These are phyloP conservation scores for Chaetoceros tenuissimus DNA, from an alignment of 108 stramenopile genomes.

Conservation along the genomic window DNA sequence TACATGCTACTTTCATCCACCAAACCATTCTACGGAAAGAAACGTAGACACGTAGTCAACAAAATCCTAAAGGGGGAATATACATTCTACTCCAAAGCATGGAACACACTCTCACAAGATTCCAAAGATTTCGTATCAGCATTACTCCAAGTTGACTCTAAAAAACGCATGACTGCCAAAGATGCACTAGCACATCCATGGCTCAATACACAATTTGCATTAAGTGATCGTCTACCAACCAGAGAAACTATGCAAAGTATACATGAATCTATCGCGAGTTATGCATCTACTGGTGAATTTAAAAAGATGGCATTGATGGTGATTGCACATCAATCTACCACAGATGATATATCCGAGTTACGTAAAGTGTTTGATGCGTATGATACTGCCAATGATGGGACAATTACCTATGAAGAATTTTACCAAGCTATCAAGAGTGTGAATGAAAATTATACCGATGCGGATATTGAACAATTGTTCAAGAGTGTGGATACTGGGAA, in stretches of 20 bases:
- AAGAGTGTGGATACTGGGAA: conserved; percentile 34
- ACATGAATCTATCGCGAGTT: conserved; percentile 23
- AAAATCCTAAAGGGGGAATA: conserved; percentile 55
- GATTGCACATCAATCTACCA: conserved; percentile 50
- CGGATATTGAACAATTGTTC: conserved; percentile 35
- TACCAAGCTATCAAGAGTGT: conserved; percentile 29
- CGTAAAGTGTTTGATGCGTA: conserved; percentile 63
- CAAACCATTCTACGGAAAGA: conserved; percentile 57
- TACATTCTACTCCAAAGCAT: conserved; percentile 24
- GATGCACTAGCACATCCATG: conserved; percentile 39
- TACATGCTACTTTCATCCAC: conserved; percentile 46
- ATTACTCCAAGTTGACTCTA: conserved; percentile 55
- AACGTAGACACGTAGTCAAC: conserved; percentile 32
- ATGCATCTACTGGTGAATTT: conserved; percentile 8
- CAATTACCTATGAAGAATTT: conserved; percentile 70
- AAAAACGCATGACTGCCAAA: conserved; percentile 34
- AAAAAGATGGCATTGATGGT: conserved; percentile 33
- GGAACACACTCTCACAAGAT: conserved; percentile 23
- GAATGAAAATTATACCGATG: conserved; percentile 30
- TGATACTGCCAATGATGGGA: conserved; percentile 54
- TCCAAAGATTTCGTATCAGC: conserved; percentile 52
- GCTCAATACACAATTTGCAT: conserved; percentile 35
- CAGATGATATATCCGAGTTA: conserved; percentile 64
- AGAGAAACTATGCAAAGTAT: conserved; percentile 11
- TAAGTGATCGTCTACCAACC: conserved; percentile 12